These are phyloP conservation scores for Bipolaris victoriae DNA, from an alignment of 2,329 filamentous ascomycete genomes.

Conservation along the genomic window DNA sequence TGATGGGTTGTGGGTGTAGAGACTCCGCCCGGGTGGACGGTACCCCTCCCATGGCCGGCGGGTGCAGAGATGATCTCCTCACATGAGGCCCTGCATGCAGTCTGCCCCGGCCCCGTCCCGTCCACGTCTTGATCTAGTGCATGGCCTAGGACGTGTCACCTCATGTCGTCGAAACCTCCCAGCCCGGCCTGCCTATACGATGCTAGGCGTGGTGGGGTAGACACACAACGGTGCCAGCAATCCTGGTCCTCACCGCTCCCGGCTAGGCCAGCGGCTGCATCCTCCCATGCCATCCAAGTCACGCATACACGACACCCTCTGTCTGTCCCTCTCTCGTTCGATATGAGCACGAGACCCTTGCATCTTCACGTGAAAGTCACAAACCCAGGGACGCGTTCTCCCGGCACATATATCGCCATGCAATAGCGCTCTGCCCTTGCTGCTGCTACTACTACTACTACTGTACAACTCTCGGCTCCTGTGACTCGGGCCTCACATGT, in stretches of 20 bases:
- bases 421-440: neutral
- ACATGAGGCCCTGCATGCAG: constrained; percentile 16
- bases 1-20: neutral
- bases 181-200: constrained; percentile 6
- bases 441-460: too few relatives aligned
- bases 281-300: constrained; percentile 3
- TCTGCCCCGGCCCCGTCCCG: constrained; percentile 12
- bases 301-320: neutral
- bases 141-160: constrained; percentile 14
- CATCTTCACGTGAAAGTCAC: constrained; percentile 1
- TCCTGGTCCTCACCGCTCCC: constrained; percentile 26
- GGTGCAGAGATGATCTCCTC: constrained; percentile 6
- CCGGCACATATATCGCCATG: neutral
- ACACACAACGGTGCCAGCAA: constrained; percentile 14
- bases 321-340: neutral
- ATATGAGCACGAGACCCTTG: constrained; percentile 6
- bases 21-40: neutral
- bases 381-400: neutral
- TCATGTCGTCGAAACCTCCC: neutral
- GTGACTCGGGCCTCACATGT: constrained; percentile 7
- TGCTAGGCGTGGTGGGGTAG: constrained; percentile 17
- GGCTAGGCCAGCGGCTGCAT: constrained; percentile 21
- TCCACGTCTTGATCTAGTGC: constrained; percentile 8
- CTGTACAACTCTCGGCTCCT: too few relatives aligned
- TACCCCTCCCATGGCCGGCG: constrained; percentile 9